These are phyloP conservation scores for Nakaseomyces delphensis DNA, from an alignment of 1,139 yeast genomes.

Conservation along the genomic window DNA sequence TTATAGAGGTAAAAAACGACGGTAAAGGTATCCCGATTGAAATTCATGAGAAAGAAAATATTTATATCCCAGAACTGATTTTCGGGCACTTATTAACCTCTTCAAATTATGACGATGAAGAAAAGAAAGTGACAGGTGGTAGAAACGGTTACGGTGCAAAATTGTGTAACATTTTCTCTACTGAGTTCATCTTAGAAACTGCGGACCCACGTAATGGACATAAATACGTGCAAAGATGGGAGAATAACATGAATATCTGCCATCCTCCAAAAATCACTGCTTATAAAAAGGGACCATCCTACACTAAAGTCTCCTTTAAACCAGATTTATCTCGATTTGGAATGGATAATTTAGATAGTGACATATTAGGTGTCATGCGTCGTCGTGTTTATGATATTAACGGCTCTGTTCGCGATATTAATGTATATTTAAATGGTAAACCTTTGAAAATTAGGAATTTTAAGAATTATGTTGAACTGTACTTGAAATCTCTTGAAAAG, in stretches of 20 bases:
- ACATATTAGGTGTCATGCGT: conserved; percentile 71
- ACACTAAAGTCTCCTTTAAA: conserved; percentile 77
- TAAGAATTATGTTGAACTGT: conserved; percentile 83
- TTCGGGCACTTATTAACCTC: conserved; percentile 94
- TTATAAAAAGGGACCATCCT: conserved; percentile 46
- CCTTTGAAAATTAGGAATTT: conserved; percentile 62
- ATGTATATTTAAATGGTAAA: conserved; percentile 70
- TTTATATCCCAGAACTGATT: conserved; percentile 91
- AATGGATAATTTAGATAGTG: conserved; percentile 76
- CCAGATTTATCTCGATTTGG: conserved; percentile 83
- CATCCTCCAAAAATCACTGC: conserved; percentile 69
- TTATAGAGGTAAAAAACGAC: conserved; percentile 78
- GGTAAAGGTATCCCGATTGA: conserved; percentile 96
- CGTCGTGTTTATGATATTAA: conserved; percentile 95
- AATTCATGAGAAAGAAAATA: conserved; percentile 82
- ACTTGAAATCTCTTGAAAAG: conserved; percentile 61
- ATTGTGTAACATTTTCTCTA: conserved; percentile 84
- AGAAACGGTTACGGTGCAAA: conserved; percentile 98
- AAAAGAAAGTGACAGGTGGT: conserved; percentile 96
- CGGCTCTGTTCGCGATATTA: conserved; percentile 85
- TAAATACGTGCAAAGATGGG: conserved; percentile 77
- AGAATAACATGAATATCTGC: conserved; percentile 71
- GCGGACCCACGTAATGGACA: conserved; percentile 62
- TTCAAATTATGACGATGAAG: conserved; percentile 90
- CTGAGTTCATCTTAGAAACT: conserved; percentile 80